Evolutionary conservation across 2,329 filamentous ascomycete genomes (phyloP).

Genomic region (Claviceps pazoutovae): DNA sequence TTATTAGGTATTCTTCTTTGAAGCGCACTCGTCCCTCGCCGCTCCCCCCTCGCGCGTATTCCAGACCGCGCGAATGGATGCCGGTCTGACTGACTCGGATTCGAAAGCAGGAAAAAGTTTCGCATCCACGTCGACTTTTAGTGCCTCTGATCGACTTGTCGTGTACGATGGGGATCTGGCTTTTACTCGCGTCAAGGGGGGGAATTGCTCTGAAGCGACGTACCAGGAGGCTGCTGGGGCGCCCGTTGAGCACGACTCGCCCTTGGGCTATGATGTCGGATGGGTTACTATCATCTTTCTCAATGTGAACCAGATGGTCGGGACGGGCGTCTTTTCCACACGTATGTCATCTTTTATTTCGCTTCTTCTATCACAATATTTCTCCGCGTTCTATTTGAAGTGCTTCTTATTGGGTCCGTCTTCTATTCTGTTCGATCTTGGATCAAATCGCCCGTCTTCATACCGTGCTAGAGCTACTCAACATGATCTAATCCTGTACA

Average conservation of each 20-base stretch:
- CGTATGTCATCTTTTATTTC: conserved; percentile 26
- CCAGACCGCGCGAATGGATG: too few relatives aligned
- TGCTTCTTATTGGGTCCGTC: not conserved
- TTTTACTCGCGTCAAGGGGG: conserved; percentile 27
- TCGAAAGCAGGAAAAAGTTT: not conserved
- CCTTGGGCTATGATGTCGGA: conserved; percentile 45
- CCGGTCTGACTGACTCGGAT: not conserved
- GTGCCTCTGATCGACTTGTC: conserved; percentile 4
- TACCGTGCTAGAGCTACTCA: too few relatives aligned
- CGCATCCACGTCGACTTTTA: not conserved
- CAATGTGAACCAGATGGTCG: conserved; percentile 49
- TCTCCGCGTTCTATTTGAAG: conserved; percentile 4
- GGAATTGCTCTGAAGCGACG: conserved; percentile 33
- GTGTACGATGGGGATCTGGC: conserved; percentile 24
- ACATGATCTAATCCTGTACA: not conserved
- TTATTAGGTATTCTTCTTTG: too few relatives aligned
- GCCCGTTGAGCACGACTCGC: conserved; percentile 43
- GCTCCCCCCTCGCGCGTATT: not conserved
- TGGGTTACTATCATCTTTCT: conserved; percentile 43
- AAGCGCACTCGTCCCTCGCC: not conserved
- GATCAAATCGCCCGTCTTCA: too few relatives aligned
- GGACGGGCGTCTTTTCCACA: conserved; percentile 50
- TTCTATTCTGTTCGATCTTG: too few relatives aligned
- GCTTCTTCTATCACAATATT: not conserved
- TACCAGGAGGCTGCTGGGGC: conserved; percentile 50